These are phyloP conservation scores for Verbena officinalis DNA, from an alignment of 257 asterid genomes.

Conservation along the genomic window DNA sequence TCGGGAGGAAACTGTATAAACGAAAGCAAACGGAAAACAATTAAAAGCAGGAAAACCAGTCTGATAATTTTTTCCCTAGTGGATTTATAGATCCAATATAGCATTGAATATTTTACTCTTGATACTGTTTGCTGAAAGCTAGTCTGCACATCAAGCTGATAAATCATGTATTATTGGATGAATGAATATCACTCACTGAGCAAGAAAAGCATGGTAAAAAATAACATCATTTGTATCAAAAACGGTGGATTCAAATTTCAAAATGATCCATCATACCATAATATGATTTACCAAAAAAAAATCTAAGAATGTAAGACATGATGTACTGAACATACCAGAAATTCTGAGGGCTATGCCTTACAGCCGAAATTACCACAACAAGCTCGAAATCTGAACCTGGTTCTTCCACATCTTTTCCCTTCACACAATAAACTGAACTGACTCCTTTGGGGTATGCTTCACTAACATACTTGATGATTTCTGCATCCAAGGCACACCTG, in stretches of 20 bases:
- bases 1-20: not conserved
- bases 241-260: not conserved
- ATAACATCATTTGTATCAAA: not conserved
- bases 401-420: slow-evolving; percentile 86
- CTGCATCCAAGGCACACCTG: slow-evolving; percentile 88
- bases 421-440: slow-evolving; percentile 77
- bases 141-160: not conserved
- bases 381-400: slow-evolving; percentile 86
- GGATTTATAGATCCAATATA: not conserved
- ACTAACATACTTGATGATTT: slow-evolving; percentile 75
- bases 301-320: slow-evolving; percentile 1
- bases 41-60: not conserved
- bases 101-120: not conserved
- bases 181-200: not conserved
- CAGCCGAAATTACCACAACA: slow-evolving; percentile 90
- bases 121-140: not conserved
- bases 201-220: slow-evolving; percentile 13
- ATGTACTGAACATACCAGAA: slow-evolving; percentile 63
- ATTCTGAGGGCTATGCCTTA: slow-evolving; percentile 91
- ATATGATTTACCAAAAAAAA: slow-evolving; percentile 11
- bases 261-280: slow-evolving; percentile 21
- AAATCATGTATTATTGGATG: not conserved
- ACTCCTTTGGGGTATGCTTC: slow-evolving; percentile 93
- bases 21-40: not conserved
- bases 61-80: not conserved